phyloP scores from a whole-genome alignment of 768 basidiomycete species.

The Trametes cinnabarina region DNA sequence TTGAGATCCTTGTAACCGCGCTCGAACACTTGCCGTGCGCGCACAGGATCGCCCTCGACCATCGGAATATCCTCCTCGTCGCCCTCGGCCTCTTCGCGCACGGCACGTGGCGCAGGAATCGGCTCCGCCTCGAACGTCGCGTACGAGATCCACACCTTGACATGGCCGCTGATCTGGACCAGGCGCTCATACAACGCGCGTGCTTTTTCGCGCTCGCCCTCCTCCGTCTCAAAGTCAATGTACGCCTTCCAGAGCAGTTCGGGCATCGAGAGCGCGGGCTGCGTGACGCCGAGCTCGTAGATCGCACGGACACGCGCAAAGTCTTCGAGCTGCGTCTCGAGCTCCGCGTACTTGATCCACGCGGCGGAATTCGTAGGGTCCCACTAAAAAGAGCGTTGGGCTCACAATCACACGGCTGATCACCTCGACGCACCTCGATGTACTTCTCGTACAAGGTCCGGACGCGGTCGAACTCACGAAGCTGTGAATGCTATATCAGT shows the following conservation, averaged over 20 bases:
- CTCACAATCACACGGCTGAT: not conserved
- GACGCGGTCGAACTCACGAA: conserved; percentile 94
- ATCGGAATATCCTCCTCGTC: conserved; percentile 53
- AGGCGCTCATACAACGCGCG: conserved; percentile 88
- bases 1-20: conserved; percentile 87
- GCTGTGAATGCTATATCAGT: conserved; percentile 37
- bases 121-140: conserved; percentile 87
- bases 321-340: conserved; percentile 86
- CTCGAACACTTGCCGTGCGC: conserved; percentile 80
- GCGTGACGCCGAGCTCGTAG: conserved; percentile 87
- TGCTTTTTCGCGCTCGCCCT: conserved; percentile 85
- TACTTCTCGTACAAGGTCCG: conserved; percentile 92
- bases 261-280: conserved; percentile 88
- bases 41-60: conserved; percentile 65
- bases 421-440: conserved; percentile 46
- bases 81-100: conserved; percentile 70
- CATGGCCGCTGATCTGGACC: conserved; percentile 81
- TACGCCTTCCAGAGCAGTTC: conserved; percentile 94
- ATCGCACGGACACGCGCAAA: conserved; percentile 87
- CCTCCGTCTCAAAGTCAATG: conserved; percentile 94
- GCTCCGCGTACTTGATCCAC: conserved; percentile 95
- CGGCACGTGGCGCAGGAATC: conserved; percentile 60
- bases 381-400: conserved; percentile 42
- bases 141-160: conserved; percentile 97
- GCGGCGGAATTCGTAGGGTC: conserved; percentile 89